Conservation (phyloP, 345 rosid species). For the Pistacia vera region DNA sequence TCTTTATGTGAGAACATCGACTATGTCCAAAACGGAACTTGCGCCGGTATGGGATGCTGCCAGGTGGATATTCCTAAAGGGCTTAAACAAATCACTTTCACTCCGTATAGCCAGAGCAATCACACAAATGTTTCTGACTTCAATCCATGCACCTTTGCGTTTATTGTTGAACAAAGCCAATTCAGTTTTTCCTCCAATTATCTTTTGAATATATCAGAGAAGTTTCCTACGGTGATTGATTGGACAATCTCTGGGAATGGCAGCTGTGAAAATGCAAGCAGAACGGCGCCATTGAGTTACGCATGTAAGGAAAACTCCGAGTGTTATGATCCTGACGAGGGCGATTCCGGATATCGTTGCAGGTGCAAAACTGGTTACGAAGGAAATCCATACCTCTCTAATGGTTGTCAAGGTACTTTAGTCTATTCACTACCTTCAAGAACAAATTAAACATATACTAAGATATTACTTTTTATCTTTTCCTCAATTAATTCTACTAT, state of each 20-base stretch:
- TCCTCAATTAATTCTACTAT: no score
- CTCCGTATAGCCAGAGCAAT: neutral
- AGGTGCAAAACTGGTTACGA: constrained; percentile 16
- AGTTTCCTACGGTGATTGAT: constrained; percentile 30
- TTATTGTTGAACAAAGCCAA: constrained; percentile 9
- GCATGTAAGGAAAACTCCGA: constrained; percentile 12
- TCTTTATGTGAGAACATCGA: neutral
- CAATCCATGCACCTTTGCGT: constrained; percentile 29
- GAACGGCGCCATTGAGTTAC: neutral
- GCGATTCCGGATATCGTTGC: constrained; percentile 23
- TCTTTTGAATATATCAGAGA: neutral
- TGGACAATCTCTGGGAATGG: constrained; percentile 35
- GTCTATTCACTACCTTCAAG: no score
- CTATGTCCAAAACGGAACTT: neutral
- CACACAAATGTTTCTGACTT: neutral
- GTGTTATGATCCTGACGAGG: neutral
- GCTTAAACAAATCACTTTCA: neutral
- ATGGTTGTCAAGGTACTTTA: constrained; percentile 32
- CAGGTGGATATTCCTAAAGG: constrained; percentile 11
- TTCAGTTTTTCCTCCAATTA: constrained; percentile 15
- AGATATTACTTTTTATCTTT: no score
- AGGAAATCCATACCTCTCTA: constrained; percentile 24
- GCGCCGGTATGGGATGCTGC: constrained; percentile 7
- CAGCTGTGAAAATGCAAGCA: constrained; percentile 20
- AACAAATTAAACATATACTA: no score